Conservation (phyloP, 129 eudicot species). For the Lactuca saligna region DNA sequence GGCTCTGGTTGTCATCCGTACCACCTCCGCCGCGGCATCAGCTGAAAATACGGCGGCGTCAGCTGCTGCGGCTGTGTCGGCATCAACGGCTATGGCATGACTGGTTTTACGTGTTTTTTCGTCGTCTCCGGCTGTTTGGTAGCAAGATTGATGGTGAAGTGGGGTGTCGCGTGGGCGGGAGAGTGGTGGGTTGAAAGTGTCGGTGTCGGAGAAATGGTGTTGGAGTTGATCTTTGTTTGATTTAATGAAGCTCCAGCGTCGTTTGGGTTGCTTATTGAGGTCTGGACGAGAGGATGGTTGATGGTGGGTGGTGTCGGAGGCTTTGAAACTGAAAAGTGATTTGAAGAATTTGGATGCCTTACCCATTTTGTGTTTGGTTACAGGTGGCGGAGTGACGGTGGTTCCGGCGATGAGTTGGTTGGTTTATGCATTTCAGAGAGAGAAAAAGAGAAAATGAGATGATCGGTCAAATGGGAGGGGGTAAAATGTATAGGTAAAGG, state of each 20-base stretch:
- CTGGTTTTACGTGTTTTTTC: conserved; percentile 27
- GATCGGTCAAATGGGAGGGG: neutral
- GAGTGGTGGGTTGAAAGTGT: neutral
- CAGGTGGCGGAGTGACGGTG: neutral
- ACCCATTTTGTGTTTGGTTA: conserved; percentile 45
- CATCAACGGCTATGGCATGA: conserved; percentile 55
- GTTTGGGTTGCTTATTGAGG: conserved; percentile 33
- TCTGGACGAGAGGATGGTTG: conserved; percentile 1
- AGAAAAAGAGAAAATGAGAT: conserved; percentile 16
- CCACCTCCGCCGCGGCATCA: conserved; percentile 59
- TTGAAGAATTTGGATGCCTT: conserved; percentile 69
- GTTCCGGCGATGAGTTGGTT: conserved; percentile 9
- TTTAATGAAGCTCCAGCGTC: conserved; percentile 59
- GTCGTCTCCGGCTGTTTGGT: conserved; percentile 3
- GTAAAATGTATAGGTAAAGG: neutral
- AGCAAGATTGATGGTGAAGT: conserved; percentile 11
- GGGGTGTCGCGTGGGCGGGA: conserved; percentile 18
- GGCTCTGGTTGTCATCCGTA: conserved; percentile 33
- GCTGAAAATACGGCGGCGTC: conserved; percentile 65
- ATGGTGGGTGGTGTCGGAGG: conserved; percentile 11
- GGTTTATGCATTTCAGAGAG: conserved; percentile 16
- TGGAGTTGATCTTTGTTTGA: conserved; percentile 34
- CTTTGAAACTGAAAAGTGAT: conserved; percentile 46
- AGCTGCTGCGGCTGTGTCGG: conserved; percentile 56
- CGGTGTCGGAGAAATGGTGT: neutral